Base-by-base conservation (phyloP, 768 basidiomycete genomes). In the Tylopilus rubrobrunneus region DNA sequence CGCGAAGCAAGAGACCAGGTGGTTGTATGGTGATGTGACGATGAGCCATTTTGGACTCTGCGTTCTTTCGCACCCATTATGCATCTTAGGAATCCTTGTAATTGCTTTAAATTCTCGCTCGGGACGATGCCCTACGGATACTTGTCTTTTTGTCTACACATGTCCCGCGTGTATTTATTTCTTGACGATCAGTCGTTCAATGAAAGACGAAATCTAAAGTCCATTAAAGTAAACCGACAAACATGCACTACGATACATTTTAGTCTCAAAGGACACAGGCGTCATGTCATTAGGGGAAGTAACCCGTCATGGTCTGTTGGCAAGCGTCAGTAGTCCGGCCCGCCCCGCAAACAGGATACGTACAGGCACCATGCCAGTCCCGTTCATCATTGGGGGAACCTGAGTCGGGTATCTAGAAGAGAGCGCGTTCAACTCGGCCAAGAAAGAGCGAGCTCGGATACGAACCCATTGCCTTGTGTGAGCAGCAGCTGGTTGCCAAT, bases 381-480 rank as follows among this genome's bases (percentile, higher is more conserved):
- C 87, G 61, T 88, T 89, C 43, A 72, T 64, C 41, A 72, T 70
- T 29, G 81, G 78, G 59, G 87, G 85, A 34, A 79, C 85, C 62
- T 87, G 85, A 43, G 80, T 77, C 51, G 77, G 74, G 71, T 79
- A 85, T 51, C 87, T 87, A 52, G 45, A 48, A 41, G 29, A 54
- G 34, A 3, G 31, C 31, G 7, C 10, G 51, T 55, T 59, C 51
- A 64, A 39, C 42, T 29, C 25, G 17, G 41, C 12, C 19, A 15
- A 7, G 10, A 31, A 33, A 45, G 10, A 3, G 19, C 31, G 0
- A 39, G 8, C 29, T 43, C 4, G 45, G 39, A 43, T 41, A 60
- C 69, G 51, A 62, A 82, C 74, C 78, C 84, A 58, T 78, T 85
- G 73, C 87, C 88, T 61, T 89, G 87, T 29, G 90, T 92, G 51